A percentile compares a stretch with the other conserved stretches of the same genome.
phyloP scores from a whole-genome alignment of 345 rosid genomes.

The Firmiana major region DNA sequence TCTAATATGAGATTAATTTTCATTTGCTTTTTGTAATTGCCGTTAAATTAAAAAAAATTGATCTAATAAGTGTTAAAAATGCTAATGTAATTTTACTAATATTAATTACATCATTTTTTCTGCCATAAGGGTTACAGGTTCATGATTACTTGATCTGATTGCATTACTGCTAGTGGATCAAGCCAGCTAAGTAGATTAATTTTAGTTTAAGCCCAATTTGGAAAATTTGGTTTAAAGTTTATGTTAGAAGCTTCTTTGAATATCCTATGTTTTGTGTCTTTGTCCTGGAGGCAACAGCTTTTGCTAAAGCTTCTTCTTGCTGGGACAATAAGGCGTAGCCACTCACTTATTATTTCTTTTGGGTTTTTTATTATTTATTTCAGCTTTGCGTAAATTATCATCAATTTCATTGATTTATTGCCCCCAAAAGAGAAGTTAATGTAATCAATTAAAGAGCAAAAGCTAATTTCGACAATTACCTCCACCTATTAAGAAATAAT shows the following conservation, averaged over 20 bases:
- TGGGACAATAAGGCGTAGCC: not conserved
- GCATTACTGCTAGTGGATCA: not conserved
- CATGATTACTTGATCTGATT: not conserved
- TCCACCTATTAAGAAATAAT: no score
- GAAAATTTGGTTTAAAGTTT: not conserved
- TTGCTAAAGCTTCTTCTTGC: not conserved
- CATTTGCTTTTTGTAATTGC: no score
- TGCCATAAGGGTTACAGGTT: not conserved
- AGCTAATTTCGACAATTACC: not conserved
- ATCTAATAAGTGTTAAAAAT: no score
- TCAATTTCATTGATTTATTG: not conserved
- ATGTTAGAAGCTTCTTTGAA: not conserved
- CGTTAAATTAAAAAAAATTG: no score
- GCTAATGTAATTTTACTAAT: no score
- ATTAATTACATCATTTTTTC: no score
- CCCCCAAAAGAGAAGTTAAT: not conserved
- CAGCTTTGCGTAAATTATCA: not conserved
- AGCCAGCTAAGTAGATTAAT: not conserved
- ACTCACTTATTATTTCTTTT: no score
- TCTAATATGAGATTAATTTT: no score
- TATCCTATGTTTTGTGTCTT: not conserved
- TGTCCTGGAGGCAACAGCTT: not conserved
- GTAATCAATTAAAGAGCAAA: not conserved
- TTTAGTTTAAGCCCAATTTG: not conserved
- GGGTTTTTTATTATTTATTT: no score